phyloP scores from a whole-genome alignment of 1,284 basidiomycete genomes.

The Rhodotorula sp. region DNA sequence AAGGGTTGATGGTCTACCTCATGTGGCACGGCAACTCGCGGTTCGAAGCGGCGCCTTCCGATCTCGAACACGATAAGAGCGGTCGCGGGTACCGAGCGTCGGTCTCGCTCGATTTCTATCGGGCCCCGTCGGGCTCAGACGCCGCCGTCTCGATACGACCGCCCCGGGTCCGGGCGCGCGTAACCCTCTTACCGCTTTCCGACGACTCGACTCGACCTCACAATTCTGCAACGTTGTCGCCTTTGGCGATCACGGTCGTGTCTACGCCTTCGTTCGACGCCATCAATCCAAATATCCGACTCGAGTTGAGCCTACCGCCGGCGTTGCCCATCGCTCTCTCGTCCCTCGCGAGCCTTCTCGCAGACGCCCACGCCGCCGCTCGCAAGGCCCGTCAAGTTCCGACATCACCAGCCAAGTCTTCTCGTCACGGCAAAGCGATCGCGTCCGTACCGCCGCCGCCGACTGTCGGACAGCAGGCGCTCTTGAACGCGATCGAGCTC shows the following conservation, averaged over 20 bases:
- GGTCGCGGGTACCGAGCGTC: slow-evolving; percentile 12
- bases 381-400: background rate
- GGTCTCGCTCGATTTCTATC: slow-evolving; percentile 33
- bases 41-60: slow-evolving; percentile 33
- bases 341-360: slow-evolving; percentile 21
- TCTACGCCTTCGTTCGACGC: slow-evolving; percentile 14
- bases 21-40: slow-evolving; percentile 38
- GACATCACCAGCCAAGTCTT: background rate
- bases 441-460: background rate
- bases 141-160: slow-evolving; percentile 11
- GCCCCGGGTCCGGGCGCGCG: slow-evolving; percentile 22
- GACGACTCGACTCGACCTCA: background rate
- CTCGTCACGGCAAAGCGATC: background rate
- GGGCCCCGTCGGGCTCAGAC: background rate
- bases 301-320: slow-evolving; percentile 14
- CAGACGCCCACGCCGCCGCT: slow-evolving; percentile 14
- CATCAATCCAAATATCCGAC: slow-evolving; percentile 23
- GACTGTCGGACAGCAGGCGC: background rate
- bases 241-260: background rate
- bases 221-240: background rate
- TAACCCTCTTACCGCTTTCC: slow-evolving; percentile 26
- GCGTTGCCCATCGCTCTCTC: slow-evolving; percentile 25
- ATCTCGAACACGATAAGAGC: slow-evolving; percentile 27
- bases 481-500: slow-evolving; percentile 25
- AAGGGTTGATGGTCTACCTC: slow-evolving; percentile 27